Conservation (phyloP, 164 flowering plant genomes). For the Platanus orientalis region DNA sequence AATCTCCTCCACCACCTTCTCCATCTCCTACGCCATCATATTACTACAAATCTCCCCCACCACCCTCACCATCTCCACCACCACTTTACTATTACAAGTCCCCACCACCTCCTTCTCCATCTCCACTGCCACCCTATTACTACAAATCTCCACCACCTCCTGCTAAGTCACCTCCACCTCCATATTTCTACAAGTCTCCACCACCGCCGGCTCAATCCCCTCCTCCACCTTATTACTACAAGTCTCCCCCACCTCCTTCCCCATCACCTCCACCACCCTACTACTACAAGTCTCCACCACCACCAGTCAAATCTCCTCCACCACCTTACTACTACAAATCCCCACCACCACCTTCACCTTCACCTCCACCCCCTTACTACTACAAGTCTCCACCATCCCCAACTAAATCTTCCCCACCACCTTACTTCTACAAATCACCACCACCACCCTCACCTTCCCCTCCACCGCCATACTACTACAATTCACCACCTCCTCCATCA, state of each 20-base stretch:
- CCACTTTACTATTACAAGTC: constrained; percentile 29
- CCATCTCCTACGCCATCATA: constrained; percentile 28
- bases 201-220: constrained; percentile 17
- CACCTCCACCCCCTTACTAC: constrained; percentile 22
- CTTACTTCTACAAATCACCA: constrained; percentile 28
- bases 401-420: constrained; percentile 21
- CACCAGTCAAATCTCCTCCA: constrained; percentile 22
- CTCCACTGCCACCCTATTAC: constrained; percentile 37
- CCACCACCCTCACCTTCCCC: constrained; percentile 21
- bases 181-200: constrained; percentile 20
- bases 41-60: constrained; percentile 27
- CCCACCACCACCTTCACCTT: constrained; percentile 18
- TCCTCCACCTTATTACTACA: constrained; percentile 24
- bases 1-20: constrained; percentile 28
- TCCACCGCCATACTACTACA: constrained; percentile 29
- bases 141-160: constrained; percentile 37
- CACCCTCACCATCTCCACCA: constrained; percentile 18
- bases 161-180: constrained; percentile 17
- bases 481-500: constrained; percentile 28
- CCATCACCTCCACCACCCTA: constrained; percentile 21
- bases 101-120: constrained; percentile 29
- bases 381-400: constrained; percentile 33
- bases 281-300: constrained; percentile 26
- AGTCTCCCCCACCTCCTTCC: constrained; percentile 20
- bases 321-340: constrained; percentile 23